Conservation (phyloP, 192 early-diverging fungal genomes). For the Linnemannia elongata region DNA sequence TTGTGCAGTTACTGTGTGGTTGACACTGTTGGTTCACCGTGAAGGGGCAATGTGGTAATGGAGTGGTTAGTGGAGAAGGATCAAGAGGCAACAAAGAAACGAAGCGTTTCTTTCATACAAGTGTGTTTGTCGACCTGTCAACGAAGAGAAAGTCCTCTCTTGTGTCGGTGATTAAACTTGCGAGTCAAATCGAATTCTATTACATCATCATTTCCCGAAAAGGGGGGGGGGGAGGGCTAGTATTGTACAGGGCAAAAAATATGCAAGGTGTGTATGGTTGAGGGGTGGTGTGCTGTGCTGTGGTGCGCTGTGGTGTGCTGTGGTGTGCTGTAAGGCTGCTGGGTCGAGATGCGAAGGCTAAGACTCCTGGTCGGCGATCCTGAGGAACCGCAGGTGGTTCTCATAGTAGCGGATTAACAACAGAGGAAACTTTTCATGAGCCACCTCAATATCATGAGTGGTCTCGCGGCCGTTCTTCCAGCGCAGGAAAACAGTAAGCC, state of each 20-base stretch:
- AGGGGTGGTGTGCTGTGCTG: too few species aligned
- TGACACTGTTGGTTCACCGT: neutral
- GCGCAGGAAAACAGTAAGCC: slow-evolving; percentile 53
- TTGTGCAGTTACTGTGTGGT: neutral
- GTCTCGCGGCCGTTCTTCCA: slow-evolving; percentile 65
- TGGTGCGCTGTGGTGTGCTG: too few species aligned
- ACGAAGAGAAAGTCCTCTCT: too few species aligned
- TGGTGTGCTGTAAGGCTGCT: too few species aligned
- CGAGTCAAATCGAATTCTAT: too few species aligned
- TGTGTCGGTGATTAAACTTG: too few species aligned
- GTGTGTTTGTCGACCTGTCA: too few species aligned
- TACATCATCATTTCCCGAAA: too few species aligned
- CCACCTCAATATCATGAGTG: slow-evolving; percentile 49
- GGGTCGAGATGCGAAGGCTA: neutral
- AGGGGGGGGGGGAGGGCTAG: too few species aligned
- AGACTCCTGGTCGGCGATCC: neutral
- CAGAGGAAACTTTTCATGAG: slow-evolving; percentile 60
- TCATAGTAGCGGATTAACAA: slow-evolving; percentile 68
- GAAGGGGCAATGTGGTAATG: neutral
- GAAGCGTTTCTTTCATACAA: neutral
- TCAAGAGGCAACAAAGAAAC: neutral
- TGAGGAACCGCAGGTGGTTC: slow-evolving; percentile 51
- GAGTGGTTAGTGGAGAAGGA: neutral
- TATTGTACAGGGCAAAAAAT: too few species aligned
- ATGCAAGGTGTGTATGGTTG: too few species aligned